Evolutionary conservation across 805 yeast genomes (phyloP).

Genomic region (Ogataea nonfermentans): DNA sequence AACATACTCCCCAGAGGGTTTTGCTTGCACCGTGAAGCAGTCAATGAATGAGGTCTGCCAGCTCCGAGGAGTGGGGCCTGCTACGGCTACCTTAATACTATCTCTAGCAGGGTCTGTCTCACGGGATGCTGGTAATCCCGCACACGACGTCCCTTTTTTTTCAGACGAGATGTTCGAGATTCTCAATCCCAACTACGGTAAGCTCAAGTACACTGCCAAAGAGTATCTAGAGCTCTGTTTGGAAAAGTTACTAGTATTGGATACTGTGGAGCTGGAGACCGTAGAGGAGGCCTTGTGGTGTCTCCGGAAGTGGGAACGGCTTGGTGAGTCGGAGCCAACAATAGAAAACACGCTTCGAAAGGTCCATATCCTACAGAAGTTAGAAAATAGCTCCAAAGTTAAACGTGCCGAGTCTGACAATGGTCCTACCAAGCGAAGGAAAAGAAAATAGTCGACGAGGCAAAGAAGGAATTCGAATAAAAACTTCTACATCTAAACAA

Average conservation of each 20-base stretch:
- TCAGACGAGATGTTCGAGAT: conserved; percentile 47
- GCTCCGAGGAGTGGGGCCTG: conserved; percentile 50
- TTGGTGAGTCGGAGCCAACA: not conserved
- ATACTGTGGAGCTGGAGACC: conserved; percentile 3
- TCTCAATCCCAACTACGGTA: conserved; percentile 29
- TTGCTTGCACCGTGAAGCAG: conserved; percentile 23
- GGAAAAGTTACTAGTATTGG: conserved; percentile 11
- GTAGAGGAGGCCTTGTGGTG: conserved; percentile 17
- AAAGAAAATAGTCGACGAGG: no score
- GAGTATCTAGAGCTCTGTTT: conserved; percentile 42
- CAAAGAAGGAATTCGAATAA: no score
- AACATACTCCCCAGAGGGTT: conserved; percentile 8
- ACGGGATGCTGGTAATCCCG: not conserved
- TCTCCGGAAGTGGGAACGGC: conserved; percentile 1
- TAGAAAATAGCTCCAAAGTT: no score
- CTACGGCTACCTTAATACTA: conserved; percentile 45
- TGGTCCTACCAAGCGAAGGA: no score
- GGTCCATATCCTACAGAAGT: not conserved
- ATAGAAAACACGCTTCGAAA: not conserved
- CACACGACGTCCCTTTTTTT: conserved; percentile 41
- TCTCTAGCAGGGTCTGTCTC: conserved; percentile 31
- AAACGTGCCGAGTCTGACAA: no score
- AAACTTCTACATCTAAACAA: no score
- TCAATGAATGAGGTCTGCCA: conserved; percentile 35
- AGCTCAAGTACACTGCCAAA: conserved; percentile 39